These are phyloP conservation scores for Pleurotus tuoliensis DNA, from an alignment of 768 basidiomycete species.

Conservation along the genomic window DNA sequence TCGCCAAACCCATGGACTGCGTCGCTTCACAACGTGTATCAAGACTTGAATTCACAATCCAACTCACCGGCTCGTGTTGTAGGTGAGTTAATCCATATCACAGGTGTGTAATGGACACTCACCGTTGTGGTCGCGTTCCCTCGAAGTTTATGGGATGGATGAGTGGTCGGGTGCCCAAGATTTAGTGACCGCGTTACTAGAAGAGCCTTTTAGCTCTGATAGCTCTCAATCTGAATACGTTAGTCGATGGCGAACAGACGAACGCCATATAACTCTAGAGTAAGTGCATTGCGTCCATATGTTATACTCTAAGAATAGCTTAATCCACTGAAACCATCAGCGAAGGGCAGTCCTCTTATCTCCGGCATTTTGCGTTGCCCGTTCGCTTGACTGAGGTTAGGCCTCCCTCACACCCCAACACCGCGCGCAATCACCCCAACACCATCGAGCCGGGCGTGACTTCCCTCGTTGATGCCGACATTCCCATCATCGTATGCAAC, in stretches of 20 bases:
- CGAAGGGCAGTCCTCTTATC: constrained; percentile 38
- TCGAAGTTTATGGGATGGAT: constrained; percentile 55
- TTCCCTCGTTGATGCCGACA: constrained; percentile 43
- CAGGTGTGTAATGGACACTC: background rate
- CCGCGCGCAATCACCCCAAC: constrained; percentile 10
- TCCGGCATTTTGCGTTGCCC: constrained; percentile 50
- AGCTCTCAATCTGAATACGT: constrained; percentile 36
- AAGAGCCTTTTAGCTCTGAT: constrained; percentile 66
- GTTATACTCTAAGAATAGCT: constrained; percentile 18
- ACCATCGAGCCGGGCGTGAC: constrained; percentile 10
- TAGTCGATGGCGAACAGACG: constrained; percentile 42
- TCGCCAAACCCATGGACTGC: constrained; percentile 43
- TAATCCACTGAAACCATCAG: constrained; percentile 7
- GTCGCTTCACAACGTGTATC: constrained; percentile 32
- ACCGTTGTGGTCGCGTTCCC: constrained; percentile 2
- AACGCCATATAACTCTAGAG: constrained; percentile 33
- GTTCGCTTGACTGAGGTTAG: constrained; percentile 44
- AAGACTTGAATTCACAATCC: constrained; percentile 27
- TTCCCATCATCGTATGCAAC: constrained; percentile 63
- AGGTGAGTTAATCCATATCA: constrained; percentile 33
- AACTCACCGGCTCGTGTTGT: constrained; percentile 40
- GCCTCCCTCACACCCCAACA: constrained; percentile 13
- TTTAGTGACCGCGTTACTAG: constrained; percentile 65
- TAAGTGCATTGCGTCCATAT: constrained; percentile 32
- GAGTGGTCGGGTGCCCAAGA: constrained; percentile 50